These are phyloP conservation scores for Sonneratia alba DNA, from an alignment of 345 rosid genomes.

Conservation along the genomic window DNA sequence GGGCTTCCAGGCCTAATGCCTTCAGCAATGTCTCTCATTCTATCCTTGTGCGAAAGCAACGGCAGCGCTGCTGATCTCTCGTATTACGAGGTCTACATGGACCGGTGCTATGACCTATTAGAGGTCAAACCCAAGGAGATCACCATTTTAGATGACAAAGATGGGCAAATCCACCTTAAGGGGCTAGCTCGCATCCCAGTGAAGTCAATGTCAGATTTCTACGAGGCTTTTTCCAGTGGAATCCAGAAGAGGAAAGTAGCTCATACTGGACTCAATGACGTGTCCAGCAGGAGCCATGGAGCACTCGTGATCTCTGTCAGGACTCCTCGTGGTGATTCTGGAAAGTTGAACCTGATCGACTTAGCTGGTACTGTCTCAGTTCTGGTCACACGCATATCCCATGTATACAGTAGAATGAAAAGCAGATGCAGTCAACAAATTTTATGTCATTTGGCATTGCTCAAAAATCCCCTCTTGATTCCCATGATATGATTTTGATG, in stretches of 20 bases:
- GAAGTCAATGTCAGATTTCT: conserved; percentile 50
- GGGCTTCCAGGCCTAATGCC: conserved; percentile 65
- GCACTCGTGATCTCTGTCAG: conserved; percentile 63
- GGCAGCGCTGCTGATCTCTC: conserved; percentile 57
- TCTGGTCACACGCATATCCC: neutral
- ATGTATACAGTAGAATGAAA: neutral
- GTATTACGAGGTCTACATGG: conserved; percentile 88
- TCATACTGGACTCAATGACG: conserved; percentile 75
- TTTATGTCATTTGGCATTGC: too few relatives aligned
- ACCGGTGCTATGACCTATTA: conserved; percentile 78
- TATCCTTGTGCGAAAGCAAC: conserved; percentile 39
- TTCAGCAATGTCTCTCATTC: conserved; percentile 54
- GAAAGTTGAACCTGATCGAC: conserved; percentile 89
- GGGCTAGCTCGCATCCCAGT: conserved; percentile 57
- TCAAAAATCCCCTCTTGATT: neutral
- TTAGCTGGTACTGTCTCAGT: conserved; percentile 50
- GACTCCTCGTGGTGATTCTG: conserved; percentile 32
- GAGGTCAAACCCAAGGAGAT: conserved; percentile 50
- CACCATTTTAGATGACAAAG: conserved; percentile 52
- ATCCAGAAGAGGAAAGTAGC: conserved; percentile 71
- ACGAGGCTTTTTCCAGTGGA: conserved; percentile 42
- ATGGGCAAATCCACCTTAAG: conserved; percentile 67
- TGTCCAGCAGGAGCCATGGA: conserved; percentile 90
- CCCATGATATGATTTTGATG: neutral
- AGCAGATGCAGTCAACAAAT: neutral